phyloP scores from a whole-genome alignment of 1,284 basidiomycete genomes.

The Pseudozyma pruni region DNA sequence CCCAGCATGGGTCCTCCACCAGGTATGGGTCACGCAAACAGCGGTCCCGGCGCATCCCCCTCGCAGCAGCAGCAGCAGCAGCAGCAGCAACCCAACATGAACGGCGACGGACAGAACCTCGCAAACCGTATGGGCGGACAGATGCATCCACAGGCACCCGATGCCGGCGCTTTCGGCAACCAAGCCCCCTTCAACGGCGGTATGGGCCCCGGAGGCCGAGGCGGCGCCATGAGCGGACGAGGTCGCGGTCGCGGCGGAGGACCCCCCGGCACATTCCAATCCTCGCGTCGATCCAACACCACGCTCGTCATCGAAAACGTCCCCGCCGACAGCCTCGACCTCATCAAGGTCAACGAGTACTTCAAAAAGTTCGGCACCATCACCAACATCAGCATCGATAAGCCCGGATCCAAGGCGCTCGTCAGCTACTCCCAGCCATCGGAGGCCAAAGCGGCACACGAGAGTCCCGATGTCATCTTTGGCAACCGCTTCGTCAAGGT shows the following conservation, averaged over 20 bases:
- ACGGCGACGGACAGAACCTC: conserved; percentile 36
- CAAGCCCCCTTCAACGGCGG: conserved; percentile 21
- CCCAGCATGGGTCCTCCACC: conserved; percentile 35
- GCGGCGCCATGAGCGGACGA: conserved; percentile 71
- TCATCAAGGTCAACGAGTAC: conserved; percentile 84
- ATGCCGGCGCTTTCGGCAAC: conserved; percentile 8
- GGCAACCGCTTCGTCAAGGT: conserved; percentile 91
- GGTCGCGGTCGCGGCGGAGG: conserved; percentile 67
- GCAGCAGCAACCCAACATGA: too few species aligned
- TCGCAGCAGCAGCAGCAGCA: neutral
- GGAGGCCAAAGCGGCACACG: conserved; percentile 89
- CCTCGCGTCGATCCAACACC: conserved; percentile 72
- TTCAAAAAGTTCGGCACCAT: conserved; percentile 93
- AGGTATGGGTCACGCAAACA: conserved; percentile 22
- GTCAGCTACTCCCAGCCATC: conserved; percentile 87
- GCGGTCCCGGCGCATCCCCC: conserved; percentile 13
- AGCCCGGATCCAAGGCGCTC: conserved; percentile 78
- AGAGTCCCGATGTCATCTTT: conserved; percentile 90
- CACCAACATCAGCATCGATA: conserved; percentile 89
- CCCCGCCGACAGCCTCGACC: conserved; percentile 81
- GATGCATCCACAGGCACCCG: conserved; percentile 14
- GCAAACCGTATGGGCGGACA: conserved; percentile 42
- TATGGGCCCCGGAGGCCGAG: conserved; percentile 29
- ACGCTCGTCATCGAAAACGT: conserved; percentile 95
- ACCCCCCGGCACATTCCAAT: conserved; percentile 71